Base-by-base conservation (phyloP, 1,284 basidiomycete genomes). In the Sanguinoderma infundibulare region DNA sequence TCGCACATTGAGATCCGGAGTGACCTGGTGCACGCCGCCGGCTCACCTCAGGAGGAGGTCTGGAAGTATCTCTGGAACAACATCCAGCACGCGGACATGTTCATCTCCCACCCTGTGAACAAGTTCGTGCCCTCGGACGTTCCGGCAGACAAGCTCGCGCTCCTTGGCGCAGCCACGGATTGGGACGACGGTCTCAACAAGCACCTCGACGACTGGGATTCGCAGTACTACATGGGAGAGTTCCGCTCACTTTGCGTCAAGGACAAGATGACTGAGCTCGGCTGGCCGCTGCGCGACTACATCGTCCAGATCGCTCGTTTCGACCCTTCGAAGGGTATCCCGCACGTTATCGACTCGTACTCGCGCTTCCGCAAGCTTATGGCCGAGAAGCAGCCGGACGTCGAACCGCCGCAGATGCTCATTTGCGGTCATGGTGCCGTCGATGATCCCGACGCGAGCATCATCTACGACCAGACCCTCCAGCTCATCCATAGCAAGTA, bases 171-270 rank as follows among this genome's bases (percentile, higher is more conserved):
- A 69, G 87, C 91, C 20, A 92, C 91, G 50, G 91, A 93, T 73
- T 92, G 89, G 90, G 86, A 95, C 57, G 94, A 96, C 73, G 94
- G 94, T 38, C 80, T 96, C 66, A 95, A 94, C 85, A 96, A 96
- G 79, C 83, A 89, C 7, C 81, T 94, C 63, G 78, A 79, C 69
- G 75, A 82, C 46, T 93, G 91, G 90, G 91, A 93, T 72, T 81
- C 86, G 24, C 84, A 89, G 67, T 93, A 76, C 77, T 92, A 92
- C 78, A 92, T 93, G 90, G 87, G 88, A 73, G 89, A 91, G 74
- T 92, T 93, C 85, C 85, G 90, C 63, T 82, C 75, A 69, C 76
- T 91, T 53, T 93, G 91, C 70, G 75, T 76, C 44, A 90, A 87
- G 72, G 53, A 54, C 17, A 54, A 54, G 53, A 92, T 91, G 89